Percentiles rank a stretch among this genome's conserved stretches.
These are phyloP conservation scores for Colletotrichum siamense DNA, from an alignment of 2,329 filamentous ascomycete species.

Conservation along the genomic window DNA sequence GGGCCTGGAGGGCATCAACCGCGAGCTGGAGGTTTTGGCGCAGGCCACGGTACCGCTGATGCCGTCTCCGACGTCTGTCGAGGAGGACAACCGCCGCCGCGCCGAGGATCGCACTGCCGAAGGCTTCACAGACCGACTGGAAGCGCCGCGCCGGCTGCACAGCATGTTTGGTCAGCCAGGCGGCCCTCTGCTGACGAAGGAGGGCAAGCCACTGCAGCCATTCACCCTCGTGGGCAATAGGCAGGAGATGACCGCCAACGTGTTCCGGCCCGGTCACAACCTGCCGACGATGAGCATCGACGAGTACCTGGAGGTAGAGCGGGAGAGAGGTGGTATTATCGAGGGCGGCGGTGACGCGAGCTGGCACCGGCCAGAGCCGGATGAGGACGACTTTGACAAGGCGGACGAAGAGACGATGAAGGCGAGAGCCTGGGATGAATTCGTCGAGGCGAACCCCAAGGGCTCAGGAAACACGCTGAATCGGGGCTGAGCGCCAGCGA, in stretches of 20 bases:
- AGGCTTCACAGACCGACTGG: slow-evolving; percentile 76
- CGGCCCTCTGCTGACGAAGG: slow-evolving; percentile 77
- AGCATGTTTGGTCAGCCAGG: slow-evolving; percentile 44
- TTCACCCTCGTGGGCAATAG: slow-evolving; percentile 86
- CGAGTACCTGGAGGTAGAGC: slow-evolving; percentile 94
- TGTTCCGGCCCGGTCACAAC: slow-evolving; percentile 91
- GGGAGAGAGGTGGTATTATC: slow-evolving; percentile 82
- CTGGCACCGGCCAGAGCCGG: slow-evolving; percentile 70
- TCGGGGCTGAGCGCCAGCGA: slow-evolving; percentile 58
- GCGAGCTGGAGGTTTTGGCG: slow-evolving; percentile 83
- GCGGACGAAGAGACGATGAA: slow-evolving; percentile 92
- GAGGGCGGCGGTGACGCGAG: slow-evolving; percentile 86
- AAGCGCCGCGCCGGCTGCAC: slow-evolving; percentile 62
- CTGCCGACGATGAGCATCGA: slow-evolving; percentile 98
- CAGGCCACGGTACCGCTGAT: slow-evolving; percentile 65
- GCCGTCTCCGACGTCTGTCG: slow-evolving; percentile 50
- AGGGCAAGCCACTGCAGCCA: slow-evolving; percentile 86
- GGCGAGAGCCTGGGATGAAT: slow-evolving; percentile 95
- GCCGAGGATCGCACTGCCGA: slow-evolving; percentile 40
- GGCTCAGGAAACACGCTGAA: slow-evolving; percentile 85
- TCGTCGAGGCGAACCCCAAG: slow-evolving; percentile 85
- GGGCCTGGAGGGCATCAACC: slow-evolving; percentile 83
- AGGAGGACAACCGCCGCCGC: slow-evolving; percentile 50
- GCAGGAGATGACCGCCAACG: slow-evolving; percentile 76
- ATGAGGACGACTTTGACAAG: slow-evolving; percentile 91